Conservation (phyloP, 805 yeast species). For the Wickerhamiella dianesei region DNA sequence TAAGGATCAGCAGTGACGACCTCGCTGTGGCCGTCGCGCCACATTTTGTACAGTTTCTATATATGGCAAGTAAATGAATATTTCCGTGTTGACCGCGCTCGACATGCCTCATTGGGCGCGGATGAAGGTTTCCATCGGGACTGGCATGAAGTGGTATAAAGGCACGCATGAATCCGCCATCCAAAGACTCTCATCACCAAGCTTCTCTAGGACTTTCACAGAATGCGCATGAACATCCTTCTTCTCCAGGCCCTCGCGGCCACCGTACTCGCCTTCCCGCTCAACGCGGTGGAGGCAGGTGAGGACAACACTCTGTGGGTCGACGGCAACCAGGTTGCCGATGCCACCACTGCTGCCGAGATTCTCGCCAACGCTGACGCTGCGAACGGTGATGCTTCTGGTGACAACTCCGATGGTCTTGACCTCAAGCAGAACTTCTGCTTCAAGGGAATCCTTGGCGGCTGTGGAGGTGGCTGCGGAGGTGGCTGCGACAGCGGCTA, state of each 20-base stretch:
- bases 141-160: neutral
- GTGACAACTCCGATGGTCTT: neutral
- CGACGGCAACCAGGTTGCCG: slow-evolving; percentile 2
- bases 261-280: slow-evolving; percentile 14
- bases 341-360: slow-evolving; percentile 1
- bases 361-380: neutral
- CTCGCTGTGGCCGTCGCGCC: too few species aligned
- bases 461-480: slow-evolving; percentile 1
- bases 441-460: slow-evolving; percentile 1
- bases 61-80: neutral
- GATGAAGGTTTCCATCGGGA: neutral
- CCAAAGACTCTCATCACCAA: neutral
- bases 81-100: neutral
- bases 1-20: too few species aligned
- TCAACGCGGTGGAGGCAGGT: slow-evolving; percentile 6
- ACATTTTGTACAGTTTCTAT: neutral
- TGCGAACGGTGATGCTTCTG: neutral
- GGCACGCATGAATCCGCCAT: neutral
- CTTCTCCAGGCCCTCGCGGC: slow-evolving; percentile 14
- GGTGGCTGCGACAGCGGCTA: neutral
- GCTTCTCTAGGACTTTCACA: neutral
- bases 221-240: slow-evolving; percentile 1
- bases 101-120: neutral
- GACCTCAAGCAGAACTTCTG: slow-evolving; percentile 4
- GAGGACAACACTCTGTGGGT: slow-evolving; percentile 13